Percentiles rank a stretch among this genome's conserved stretches.
Evolutionary conservation across 2,329 filamentous ascomycete genomes (phyloP).

Genomic region (Tolypocladium inflatum): DNA sequence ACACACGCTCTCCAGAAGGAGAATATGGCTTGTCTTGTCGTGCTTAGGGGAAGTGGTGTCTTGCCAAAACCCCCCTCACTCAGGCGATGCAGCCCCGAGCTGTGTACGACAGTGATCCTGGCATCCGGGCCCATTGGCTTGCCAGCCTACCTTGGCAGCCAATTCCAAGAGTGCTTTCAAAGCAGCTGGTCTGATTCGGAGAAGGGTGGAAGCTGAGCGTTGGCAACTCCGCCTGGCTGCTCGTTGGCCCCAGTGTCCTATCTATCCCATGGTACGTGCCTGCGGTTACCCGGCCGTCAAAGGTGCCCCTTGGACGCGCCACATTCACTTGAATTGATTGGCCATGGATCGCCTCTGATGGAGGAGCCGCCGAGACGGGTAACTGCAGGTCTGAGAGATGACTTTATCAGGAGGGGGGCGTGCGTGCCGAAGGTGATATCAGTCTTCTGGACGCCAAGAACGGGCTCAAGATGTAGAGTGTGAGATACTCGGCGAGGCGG

Average conservation of each 20-base stretch:
- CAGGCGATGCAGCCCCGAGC: background rate
- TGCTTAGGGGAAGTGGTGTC: background rate
- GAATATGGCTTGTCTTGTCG: background rate
- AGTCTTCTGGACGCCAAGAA: background rate
- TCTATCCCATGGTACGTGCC: background rate
- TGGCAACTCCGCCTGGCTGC: background rate
- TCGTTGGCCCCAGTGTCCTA: background rate
- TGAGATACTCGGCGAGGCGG: background rate
- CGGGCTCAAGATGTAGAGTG: too few species aligned
- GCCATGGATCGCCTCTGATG: constrained; percentile 2
- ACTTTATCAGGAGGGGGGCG: background rate
- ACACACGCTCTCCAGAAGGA: background rate
- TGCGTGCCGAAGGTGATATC: background rate
- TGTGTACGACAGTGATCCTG: background rate
- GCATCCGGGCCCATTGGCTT: background rate
- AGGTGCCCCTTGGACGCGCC: background rate
- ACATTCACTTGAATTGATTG: constrained; percentile 1
- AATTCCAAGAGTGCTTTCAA: background rate
- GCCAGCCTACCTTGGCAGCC: background rate
- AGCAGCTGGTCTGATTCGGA: background rate
- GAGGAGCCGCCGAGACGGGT: constrained; percentile 10
- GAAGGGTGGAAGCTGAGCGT: background rate
- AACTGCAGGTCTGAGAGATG: constrained; percentile 9
- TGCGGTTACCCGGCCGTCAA: constrained; percentile 4
- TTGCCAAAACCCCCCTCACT: background rate